Conservation (phyloP, 2,329 filamentous ascomycete species). For the Rutstroemia sp. region DNA sequence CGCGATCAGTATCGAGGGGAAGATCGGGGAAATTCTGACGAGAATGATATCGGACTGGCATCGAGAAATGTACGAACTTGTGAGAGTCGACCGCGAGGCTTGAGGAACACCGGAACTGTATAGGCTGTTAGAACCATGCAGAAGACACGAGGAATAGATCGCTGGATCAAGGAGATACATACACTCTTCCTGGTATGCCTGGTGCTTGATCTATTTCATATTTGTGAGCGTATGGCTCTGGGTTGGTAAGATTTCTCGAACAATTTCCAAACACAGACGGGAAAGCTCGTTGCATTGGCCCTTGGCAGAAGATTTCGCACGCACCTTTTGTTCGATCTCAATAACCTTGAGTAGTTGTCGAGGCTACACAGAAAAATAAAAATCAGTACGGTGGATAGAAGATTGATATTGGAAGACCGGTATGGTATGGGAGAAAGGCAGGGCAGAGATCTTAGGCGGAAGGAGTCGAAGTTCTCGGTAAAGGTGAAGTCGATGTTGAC, state of each 20-base stretch:
- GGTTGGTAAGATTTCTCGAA: background rate
- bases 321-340: background rate
- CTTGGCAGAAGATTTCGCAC: background rate
- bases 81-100: background rate
- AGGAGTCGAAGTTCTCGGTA: background rate
- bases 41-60: too few relatives aligned
- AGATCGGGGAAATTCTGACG: too few relatives aligned
- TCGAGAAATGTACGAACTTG: background rate
- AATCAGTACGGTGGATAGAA: background rate
- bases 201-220: background rate
- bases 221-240: background rate
- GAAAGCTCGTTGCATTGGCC: background rate
- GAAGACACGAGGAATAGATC: background rate
- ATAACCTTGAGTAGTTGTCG: background rate
- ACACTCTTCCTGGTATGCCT: background rate
- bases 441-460: background rate
- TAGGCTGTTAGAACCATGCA: background rate
- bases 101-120: background rate
- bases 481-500: background rate
- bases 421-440: background rate
- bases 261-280: background rate
- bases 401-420: background rate
- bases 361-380: background rate
- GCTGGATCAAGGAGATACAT: background rate
- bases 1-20: background rate